Conservation (phyloP, 2,329 filamentous ascomycete genomes). For the Trichoderma endophyticum region DNA sequence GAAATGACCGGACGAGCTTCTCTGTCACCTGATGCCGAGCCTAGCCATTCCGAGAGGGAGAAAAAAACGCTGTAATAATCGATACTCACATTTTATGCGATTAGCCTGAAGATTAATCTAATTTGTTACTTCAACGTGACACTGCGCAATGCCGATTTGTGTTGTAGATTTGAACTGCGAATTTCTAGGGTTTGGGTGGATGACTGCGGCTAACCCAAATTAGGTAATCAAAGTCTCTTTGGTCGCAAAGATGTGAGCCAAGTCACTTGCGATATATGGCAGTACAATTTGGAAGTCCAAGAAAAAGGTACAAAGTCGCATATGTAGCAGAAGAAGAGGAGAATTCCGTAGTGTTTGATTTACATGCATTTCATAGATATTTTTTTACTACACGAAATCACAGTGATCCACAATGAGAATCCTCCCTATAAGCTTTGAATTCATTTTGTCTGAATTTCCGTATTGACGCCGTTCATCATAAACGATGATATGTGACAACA, state of each 20-base stretch:
- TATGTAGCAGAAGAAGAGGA: neutral
- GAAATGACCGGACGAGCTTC: neutral
- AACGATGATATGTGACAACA: slow-evolving; percentile 60
- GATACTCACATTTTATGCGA: slow-evolving; percentile 34
- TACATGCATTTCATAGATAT: slow-evolving; percentile 25
- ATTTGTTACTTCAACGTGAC: slow-evolving; percentile 32
- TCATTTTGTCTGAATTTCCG: slow-evolving; percentile 53
- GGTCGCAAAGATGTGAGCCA: neutral
- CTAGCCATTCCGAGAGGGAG: neutral
- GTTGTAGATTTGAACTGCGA: slow-evolving; percentile 37
- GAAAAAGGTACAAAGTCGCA: neutral
- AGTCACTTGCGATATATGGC: neutral
- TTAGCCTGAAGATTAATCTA: slow-evolving; percentile 34
- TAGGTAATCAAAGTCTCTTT: slow-evolving; percentile 36
- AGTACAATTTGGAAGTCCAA: neutral
- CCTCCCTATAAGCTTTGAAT: slow-evolving; percentile 32
- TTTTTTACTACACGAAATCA: slow-evolving; percentile 24
- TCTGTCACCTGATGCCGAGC: neutral
- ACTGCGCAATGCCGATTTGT: slow-evolving; percentile 36
- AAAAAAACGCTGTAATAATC: neutral
- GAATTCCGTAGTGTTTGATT: slow-evolving; percentile 24
- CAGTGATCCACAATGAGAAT: slow-evolving; percentile 27
- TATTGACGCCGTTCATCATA: slow-evolving; percentile 65
- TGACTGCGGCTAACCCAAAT: slow-evolving; percentile 37
- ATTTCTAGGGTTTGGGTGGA: slow-evolving; percentile 47